Base-by-base conservation (phyloP, 2,329 filamentous ascomycete species). In the Sphaerulina vaccinii region DNA sequence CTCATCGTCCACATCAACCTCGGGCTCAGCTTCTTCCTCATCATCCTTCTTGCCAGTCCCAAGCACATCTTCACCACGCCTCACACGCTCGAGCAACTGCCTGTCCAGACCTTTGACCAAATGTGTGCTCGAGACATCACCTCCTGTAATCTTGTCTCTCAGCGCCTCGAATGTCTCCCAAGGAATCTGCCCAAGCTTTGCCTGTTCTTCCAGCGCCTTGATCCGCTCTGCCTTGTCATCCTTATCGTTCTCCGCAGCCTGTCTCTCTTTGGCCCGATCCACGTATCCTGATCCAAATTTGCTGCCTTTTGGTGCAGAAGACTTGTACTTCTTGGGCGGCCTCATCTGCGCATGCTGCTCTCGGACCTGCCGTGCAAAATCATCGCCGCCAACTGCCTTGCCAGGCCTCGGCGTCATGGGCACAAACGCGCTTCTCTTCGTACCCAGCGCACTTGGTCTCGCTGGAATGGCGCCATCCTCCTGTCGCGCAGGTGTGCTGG, bases 61-160 rank as follows among this genome's bases (percentile, higher is more conserved):
- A 74, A 72, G 52, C 3, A 77, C 74, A 66, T 77, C 71, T 68
- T 90, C 87, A 35, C 87, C 88, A 49, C 78, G 79, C 54, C 80
- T 79, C 54, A 87, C 79, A 59, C 84, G 78, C 68, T 87, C 82
- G 22, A 91, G 74, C 10, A 97, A 75, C 68, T 87, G 87, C 68
- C 90, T 87, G 71, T 99, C 93, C 43, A 99, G 72, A 0, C 93
- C 93, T 67, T 96, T 97, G 41, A 97, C 86, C 59, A 96, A 72
- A 76, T 96, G 90, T 11, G 90, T 95, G 62, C 84, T 89, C 11
- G 76, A 76, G 18, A 91, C 72, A 68, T 95, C 87, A 6, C 91
- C 92, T 3, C 90, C 91, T 1, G 89, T 76, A 49, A 96, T 89
- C 61, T 95, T 81, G 57, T 81, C 81, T 27, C 87, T 78, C 35